Evolutionary conservation across 768 basidiomycete genomes (phyloP).

Genomic region (Tricholoma sp.): DNA sequence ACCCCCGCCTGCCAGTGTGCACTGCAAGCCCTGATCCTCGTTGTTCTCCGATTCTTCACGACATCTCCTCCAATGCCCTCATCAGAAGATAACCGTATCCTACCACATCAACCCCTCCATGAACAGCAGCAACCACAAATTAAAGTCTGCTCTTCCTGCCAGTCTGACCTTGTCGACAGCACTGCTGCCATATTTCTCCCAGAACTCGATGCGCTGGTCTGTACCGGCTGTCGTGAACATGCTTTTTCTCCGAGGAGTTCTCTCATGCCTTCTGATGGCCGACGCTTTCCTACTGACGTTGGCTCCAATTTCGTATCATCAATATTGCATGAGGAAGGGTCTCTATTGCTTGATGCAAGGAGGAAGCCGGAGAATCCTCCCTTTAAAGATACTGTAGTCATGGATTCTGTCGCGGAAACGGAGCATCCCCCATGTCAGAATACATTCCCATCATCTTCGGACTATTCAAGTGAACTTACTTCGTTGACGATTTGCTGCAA

Average conservation of each 20-base stretch:
- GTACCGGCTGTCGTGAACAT: constrained; percentile 42
- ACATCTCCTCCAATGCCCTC: not conserved
- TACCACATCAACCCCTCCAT: not conserved
- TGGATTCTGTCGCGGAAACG: constrained; percentile 18
- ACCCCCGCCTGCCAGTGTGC: not conserved
- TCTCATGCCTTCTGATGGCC: constrained; percentile 11
- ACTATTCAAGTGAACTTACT: constrained; percentile 20
- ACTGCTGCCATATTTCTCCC: constrained; percentile 19
- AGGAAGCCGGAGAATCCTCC: constrained; percentile 12
- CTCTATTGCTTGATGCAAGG: constrained; percentile 27
- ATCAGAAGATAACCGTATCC: not conserved
- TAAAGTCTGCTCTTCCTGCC: constrained; percentile 43
- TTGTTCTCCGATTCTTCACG: constrained; percentile 12
- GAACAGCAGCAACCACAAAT: constrained; percentile 28
- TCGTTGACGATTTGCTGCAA: constrained; percentile 20
- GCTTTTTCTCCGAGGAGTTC: constrained; percentile 21
- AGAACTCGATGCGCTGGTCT: constrained; percentile 35
- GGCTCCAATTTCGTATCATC: constrained; percentile 20
- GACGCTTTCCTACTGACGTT: constrained; percentile 20
- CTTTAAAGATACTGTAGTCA: constrained; percentile 32
- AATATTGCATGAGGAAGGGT: constrained; percentile 21
- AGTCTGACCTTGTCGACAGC: constrained; percentile 34
- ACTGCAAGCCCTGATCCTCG: not conserved
- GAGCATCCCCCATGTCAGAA: constrained; percentile 13
- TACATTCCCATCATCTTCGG: constrained; percentile 5